phyloP scores from a whole-genome alignment of 129 eudicot genomes.

The Artemisia annua region DNA sequence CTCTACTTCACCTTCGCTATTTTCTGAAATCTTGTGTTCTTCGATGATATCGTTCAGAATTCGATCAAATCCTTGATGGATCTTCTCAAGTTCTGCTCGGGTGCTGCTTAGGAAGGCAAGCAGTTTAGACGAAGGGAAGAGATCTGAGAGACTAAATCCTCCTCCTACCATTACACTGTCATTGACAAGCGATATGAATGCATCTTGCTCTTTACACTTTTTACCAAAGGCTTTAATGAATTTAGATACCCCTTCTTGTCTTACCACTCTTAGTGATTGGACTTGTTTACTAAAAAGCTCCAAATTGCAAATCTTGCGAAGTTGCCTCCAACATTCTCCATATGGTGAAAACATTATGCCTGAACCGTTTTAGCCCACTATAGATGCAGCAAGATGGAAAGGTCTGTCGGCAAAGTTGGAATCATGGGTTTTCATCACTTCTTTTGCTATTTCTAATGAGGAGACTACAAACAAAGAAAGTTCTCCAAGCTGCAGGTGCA shows the following conservation, averaged over 20 bases:
- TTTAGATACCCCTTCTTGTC: constrained; percentile 28
- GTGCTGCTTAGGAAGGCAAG: constrained; percentile 30
- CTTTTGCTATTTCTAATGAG: constrained; percentile 20
- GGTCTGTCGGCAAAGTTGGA: constrained; percentile 26
- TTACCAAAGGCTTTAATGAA: constrained; percentile 34
- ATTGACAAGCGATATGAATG: constrained; percentile 25
- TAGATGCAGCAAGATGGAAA: constrained; percentile 2
- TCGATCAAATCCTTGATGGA: constrained; percentile 31
- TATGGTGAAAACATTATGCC: constrained; percentile 26
- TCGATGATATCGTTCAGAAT: constrained; percentile 37
- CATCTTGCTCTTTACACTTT: constrained; percentile 30
- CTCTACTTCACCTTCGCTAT: constrained; percentile 4
- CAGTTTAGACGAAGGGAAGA: constrained; percentile 41
- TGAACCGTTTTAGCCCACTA: constrained; percentile 10
- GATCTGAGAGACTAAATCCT: constrained; percentile 38
- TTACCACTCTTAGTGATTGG: constrained; percentile 18
- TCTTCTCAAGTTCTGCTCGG: constrained; percentile 21
- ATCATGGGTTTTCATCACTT: constrained; percentile 28
- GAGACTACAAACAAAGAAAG: constrained; percentile 18
- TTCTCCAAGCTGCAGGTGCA: constrained; percentile 39
- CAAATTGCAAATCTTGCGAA: constrained; percentile 26
- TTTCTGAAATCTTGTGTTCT: constrained; percentile 29
- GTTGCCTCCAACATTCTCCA: constrained; percentile 30
- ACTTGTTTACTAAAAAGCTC: constrained; percentile 35
- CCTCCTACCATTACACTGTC: constrained; percentile 17